Conservation (phyloP, 768 basidiomycete genomes). For the Crucibulum laeve region DNA sequence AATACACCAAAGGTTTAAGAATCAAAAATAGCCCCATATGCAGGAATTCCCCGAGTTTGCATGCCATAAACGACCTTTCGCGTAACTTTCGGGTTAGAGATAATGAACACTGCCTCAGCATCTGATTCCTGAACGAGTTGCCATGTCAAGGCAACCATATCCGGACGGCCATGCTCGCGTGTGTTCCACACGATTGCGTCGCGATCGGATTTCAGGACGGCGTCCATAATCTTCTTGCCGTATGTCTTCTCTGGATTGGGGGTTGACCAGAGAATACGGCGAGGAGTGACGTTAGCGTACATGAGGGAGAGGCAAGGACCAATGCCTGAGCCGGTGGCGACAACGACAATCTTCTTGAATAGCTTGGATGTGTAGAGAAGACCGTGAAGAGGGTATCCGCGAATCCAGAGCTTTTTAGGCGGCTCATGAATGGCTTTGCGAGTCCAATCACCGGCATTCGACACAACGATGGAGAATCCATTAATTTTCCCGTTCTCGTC, state of each 20-base stretch:
- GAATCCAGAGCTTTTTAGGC: slow-evolving; percentile 49
- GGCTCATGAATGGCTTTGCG: slow-evolving; percentile 41
- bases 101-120: slow-evolving; percentile 38
- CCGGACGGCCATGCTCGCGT: slow-evolving; percentile 29
- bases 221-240: slow-evolving; percentile 32
- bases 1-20: slow-evolving; percentile 24
- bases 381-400: slow-evolving; percentile 47
- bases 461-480: slow-evolving; percentile 49
- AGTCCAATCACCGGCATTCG: slow-evolving; percentile 58
- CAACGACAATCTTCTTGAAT: slow-evolving; percentile 48
- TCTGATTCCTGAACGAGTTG: slow-evolving; percentile 31
- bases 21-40: slow-evolving; percentile 38
- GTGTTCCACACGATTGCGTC: slow-evolving; percentile 38
- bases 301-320: slow-evolving; percentile 39
- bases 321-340: slow-evolving; percentile 52
- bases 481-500: slow-evolving; percentile 27
- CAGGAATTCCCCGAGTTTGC: slow-evolving; percentile 34
- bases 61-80: slow-evolving; percentile 34
- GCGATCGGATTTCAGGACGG: slow-evolving; percentile 33
- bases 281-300: slow-evolving; percentile 29
- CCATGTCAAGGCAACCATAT: slow-evolving; percentile 35
- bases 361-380: slow-evolving; percentile 44
- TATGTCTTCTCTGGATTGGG: slow-evolving; percentile 36
- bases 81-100: slow-evolving; percentile 35
- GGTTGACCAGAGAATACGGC: slow-evolving; percentile 37